phyloP scores from a whole-genome alignment of 495 filamentous ascomycete species.

The Hyaloscypha variabilis region DNA sequence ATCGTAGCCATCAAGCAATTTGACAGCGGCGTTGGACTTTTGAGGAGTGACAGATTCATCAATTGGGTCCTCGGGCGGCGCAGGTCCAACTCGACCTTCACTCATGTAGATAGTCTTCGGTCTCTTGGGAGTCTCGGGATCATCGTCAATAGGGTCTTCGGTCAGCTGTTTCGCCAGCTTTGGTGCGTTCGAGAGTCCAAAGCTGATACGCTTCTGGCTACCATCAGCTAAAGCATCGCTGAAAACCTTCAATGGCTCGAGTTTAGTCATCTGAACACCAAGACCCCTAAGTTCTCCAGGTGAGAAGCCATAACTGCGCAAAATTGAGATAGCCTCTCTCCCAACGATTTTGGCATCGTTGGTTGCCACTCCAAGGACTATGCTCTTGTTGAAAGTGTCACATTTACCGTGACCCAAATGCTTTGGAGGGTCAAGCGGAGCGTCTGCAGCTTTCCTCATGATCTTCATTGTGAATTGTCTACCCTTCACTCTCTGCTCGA shows the following conservation, averaged over 20 bases:
- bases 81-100: constrained; percentile 29
- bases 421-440: constrained; percentile 89
- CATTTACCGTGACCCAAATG: constrained; percentile 96
- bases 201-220: constrained; percentile 52
- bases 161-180: constrained; percentile 16
- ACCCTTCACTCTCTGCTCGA: constrained; percentile 83
- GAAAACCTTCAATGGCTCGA: constrained; percentile 71
- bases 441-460: constrained; percentile 83
- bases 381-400: constrained; percentile 87
- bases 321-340: constrained; percentile 80
- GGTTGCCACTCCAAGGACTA: constrained; percentile 79
- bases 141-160: constrained; percentile 33
- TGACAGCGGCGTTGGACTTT: constrained; percentile 16
- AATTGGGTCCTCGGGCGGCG: constrained; percentile 29
- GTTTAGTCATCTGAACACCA: constrained; percentile 88
- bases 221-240: constrained; percentile 43
- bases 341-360: constrained; percentile 69
- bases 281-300: constrained; percentile 90
- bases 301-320: constrained; percentile 79
- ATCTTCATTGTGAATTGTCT: constrained; percentile 90
- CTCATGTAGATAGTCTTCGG: constrained; percentile 17
- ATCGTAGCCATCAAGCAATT: constrained; percentile 37
- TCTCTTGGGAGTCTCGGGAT: constrained; percentile 37
- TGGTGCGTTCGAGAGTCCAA: constrained; percentile 20
- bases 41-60: constrained; percentile 31